Evolutionary conservation across 2,329 filamentous ascomycete genomes (phyloP).

Genomic region (Beauveria scarabaeidicola): DNA sequence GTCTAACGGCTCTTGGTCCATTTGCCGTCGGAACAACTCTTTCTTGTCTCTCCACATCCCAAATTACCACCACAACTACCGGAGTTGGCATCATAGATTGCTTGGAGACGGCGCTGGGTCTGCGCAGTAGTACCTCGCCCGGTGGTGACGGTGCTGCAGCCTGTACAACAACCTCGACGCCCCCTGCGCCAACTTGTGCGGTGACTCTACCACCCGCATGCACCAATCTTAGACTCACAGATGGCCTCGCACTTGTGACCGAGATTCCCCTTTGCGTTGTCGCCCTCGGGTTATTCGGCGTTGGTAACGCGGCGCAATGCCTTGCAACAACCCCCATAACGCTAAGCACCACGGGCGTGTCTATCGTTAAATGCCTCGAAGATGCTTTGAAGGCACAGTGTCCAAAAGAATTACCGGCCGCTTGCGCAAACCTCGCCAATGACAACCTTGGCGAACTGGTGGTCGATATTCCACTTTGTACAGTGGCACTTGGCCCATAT

Average conservation of each 20-base stretch:
- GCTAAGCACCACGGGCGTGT: background rate
- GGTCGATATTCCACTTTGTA: background rate
- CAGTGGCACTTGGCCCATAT: background rate
- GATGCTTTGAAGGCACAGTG: background rate
- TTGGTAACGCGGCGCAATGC: slow-evolving; percentile 4
- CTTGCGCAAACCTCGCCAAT: background rate
- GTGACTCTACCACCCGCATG: background rate
- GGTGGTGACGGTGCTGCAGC: background rate
- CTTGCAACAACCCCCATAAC: background rate
- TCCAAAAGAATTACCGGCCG: background rate
- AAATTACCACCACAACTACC: background rate
- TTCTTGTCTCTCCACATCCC: slow-evolving; percentile 3
- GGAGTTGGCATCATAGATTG: background rate
- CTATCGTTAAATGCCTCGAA: background rate
- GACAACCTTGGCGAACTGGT: background rate
- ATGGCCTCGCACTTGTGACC: background rate
- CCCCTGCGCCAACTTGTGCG: background rate
- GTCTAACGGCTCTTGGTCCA: slow-evolving; percentile 9
- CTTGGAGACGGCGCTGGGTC: background rate
- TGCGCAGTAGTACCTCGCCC: background rate
- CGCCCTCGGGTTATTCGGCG: background rate
- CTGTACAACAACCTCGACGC: background rate
- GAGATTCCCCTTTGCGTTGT: background rate
- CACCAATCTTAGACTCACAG: background rate
- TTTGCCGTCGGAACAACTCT: slow-evolving; percentile 7